phyloP scores from a whole-genome alignment of 768 basidiomycete species.

The Mycena amicta region DNA sequence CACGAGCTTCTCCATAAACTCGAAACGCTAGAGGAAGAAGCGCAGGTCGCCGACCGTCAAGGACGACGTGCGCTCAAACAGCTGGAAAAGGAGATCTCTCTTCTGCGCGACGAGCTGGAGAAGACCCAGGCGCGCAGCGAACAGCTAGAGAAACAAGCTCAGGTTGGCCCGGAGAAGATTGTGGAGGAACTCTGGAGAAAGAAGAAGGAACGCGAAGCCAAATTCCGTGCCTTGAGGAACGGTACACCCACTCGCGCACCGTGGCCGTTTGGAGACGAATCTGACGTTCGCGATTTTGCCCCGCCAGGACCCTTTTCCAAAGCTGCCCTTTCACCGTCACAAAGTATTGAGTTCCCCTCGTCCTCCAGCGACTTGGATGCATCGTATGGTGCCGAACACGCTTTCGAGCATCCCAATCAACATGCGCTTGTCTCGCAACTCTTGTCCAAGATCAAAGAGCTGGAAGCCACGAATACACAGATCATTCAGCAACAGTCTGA shows the following conservation, averaged over 20 bases:
- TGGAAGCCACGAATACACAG: conserved; percentile 71
- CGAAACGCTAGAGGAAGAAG: conserved; percentile 74
- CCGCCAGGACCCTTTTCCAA: conserved; percentile 47
- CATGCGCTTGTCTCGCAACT: conserved; percentile 70
- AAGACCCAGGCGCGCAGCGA: conserved; percentile 69
- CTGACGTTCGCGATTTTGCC: conserved; percentile 58
- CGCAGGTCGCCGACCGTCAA: conserved; percentile 61
- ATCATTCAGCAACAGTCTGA: conserved; percentile 67
- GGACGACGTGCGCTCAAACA: conserved; percentile 71
- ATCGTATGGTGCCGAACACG: conserved; percentile 11
- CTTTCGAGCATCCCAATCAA: conserved; percentile 33
- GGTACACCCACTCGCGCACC: conserved; percentile 30
- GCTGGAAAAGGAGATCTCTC: conserved; percentile 80
- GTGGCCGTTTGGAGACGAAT: conserved; percentile 29
- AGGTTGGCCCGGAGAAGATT: conserved; percentile 43
- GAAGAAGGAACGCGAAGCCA: conserved; percentile 56
- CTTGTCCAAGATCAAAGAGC: conserved; percentile 71
- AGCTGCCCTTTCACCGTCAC: conserved; percentile 4
- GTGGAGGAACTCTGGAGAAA: conserved; percentile 47
- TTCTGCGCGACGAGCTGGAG: conserved; percentile 75
- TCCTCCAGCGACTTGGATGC: conserved; percentile 15
- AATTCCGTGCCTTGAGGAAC: conserved; percentile 53
- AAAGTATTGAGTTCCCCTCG: too few relatives aligned
- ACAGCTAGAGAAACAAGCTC: conserved; percentile 70
- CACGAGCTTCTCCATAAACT: conserved; percentile 76